Evolutionary conservation across 2,329 filamentous ascomycete species (phyloP), one percentile per base, ranked within the genome.

Genomic region (Capronia epimyces): DNA sequence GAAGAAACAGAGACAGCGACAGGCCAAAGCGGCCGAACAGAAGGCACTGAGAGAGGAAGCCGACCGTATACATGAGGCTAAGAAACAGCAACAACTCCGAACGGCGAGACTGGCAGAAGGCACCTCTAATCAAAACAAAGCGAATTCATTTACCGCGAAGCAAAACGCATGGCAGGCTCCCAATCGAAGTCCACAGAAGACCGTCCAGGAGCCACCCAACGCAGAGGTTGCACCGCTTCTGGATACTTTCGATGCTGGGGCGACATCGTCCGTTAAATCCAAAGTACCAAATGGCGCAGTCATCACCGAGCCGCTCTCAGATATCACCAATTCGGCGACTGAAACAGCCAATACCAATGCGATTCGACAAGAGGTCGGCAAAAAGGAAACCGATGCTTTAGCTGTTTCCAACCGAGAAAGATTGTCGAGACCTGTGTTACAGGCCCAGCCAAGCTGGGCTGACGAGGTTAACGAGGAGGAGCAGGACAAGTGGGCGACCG

Each of bases 1-100:
- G 16, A 96, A 96, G 84, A 96, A 96, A 77, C 88, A 95, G 74
- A 84, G 89, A 53, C 90, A 96, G 75, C 93, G 95, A 73, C 81
- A 84, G 60, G 82, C 86, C 74, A 96, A 95, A 81, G 83, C 80
- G 31, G 89, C 95, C 71, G 84, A 82, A 51, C 82, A 83, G 63
- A 93, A 88, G 76, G 75, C 77, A 24, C 77, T 80, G 50, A 82
- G 86, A 24, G 84, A 90, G 65, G 85, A 87, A 62, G 81, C 85
- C 1, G 90, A 96, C 72, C 80, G 83, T 65, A 78, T 87, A 64
- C 84, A 90, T 64, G 87, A 88, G 72, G 73, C 74, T 31, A 76
- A 87, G 54, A 75, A 87, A 63, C 89, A 96, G 74, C 84, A 86
- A 67, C 90, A 95, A 74, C 82, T 89, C 58, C 86, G 89, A 56